Percentiles rank a stretch among this genome's conserved stretches.
Conservation (phyloP, 2,329 filamentous ascomycete species). For the Fusarium papillatum region DNA sequence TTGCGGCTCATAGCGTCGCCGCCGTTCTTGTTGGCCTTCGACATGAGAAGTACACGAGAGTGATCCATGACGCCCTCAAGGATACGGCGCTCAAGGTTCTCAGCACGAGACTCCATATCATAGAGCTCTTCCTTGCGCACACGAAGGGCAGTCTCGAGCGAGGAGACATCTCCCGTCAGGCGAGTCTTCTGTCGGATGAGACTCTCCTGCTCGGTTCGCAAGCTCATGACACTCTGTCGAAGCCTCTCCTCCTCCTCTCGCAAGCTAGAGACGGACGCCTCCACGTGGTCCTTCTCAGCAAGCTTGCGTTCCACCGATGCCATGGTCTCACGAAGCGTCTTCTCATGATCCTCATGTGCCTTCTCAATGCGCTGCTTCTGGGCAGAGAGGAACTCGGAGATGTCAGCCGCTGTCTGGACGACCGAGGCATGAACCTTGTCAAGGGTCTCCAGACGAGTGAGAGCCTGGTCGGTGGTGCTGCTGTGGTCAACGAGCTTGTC, state of each 20-base stretch:
- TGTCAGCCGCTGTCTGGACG: constrained; percentile 84
- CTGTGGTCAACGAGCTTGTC: constrained; percentile 72
- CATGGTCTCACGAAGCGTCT: constrained; percentile 83
- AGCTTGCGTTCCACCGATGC: constrained; percentile 84
- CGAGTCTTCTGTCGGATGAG: constrained; percentile 83
- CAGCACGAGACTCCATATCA: constrained; percentile 90
- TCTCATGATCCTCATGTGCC: constrained; percentile 84
- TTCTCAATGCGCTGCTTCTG: constrained; percentile 83
- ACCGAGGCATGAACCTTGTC: constrained; percentile 93
- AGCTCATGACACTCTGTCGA: constrained; percentile 66
- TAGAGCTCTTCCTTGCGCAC: constrained; percentile 93
- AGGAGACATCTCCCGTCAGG: constrained; percentile 87
- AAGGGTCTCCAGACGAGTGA: constrained; percentile 83
- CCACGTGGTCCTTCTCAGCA: constrained; percentile 74
- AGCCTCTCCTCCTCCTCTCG: constrained; percentile 67
- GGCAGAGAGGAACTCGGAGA: constrained; percentile 83
- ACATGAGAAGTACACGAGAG: constrained; percentile 89
- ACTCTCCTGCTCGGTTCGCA: constrained; percentile 80
- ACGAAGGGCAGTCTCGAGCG: constrained; percentile 89
- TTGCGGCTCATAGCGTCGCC: constrained; percentile 72
- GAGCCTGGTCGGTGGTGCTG: constrained; percentile 75
- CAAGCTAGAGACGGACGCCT: constrained; percentile 65
- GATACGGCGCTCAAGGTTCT: constrained; percentile 91
- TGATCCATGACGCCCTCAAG: constrained; percentile 97
- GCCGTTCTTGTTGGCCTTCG: constrained; percentile 67